Evolutionary conservation across 2,329 filamentous ascomycete genomes (phyloP).

Genomic region (Knoxdaviesia capensis): DNA sequence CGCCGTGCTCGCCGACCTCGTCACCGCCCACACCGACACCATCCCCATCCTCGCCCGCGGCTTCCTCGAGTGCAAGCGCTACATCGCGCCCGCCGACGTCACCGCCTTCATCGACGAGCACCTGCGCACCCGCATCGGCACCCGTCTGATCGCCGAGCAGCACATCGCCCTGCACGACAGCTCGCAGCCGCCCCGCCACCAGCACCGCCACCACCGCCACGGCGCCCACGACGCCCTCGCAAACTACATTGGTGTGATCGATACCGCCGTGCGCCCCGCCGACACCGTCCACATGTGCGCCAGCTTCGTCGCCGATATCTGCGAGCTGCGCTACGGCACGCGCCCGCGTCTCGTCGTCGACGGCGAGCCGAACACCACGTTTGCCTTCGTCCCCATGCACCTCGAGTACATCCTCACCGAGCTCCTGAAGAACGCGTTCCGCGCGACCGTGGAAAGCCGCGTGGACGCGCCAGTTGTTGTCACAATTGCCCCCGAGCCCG

Average conservation of each 20-base stretch:
- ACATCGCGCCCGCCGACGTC: constrained; percentile 67
- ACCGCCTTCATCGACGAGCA: constrained; percentile 87
- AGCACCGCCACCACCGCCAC: constrained; percentile 34
- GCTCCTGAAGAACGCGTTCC: constrained; percentile 89
- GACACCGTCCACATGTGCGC: constrained; percentile 69
- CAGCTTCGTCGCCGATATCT: constrained; percentile 84
- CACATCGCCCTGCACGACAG: constrained; percentile 75
- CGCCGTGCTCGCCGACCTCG: constrained; percentile 82
- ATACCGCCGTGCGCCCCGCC: constrained; percentile 70
- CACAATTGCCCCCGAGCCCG: constrained; percentile 60
- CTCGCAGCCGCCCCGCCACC: constrained; percentile 39
- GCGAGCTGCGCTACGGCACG: constrained; percentile 86
- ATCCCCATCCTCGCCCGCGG: constrained; percentile 83
- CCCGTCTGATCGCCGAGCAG: constrained; percentile 83
- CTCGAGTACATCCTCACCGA: constrained; percentile 96
- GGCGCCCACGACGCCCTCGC: constrained; percentile 26
- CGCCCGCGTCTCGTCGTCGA: constrained; percentile 64
- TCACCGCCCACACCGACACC: constrained; percentile 83
- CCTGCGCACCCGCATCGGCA: constrained; percentile 82
- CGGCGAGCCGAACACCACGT: constrained; percentile 69
- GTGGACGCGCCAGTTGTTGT: constrained; percentile 66
- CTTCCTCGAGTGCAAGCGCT: constrained; percentile 82
- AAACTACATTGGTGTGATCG: constrained; percentile 85
- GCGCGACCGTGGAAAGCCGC: constrained; percentile 75
- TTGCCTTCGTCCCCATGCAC: constrained; percentile 89